Conservation (phyloP, 2,329 filamentous ascomycete genomes). For the Fusarium sp. region DNA sequence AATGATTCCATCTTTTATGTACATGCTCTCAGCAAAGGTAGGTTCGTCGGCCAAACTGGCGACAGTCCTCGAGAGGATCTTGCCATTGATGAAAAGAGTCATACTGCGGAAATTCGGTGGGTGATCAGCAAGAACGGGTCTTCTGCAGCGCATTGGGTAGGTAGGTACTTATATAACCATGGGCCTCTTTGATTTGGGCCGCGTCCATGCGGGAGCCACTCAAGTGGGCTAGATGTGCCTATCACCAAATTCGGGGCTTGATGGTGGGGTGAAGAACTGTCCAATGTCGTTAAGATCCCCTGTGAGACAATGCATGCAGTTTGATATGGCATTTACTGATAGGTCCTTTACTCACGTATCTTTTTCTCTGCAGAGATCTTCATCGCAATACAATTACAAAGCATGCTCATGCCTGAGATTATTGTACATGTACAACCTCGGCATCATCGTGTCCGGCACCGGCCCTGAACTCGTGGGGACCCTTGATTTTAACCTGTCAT, state of each 20-base stretch:
- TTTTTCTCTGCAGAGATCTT: not conserved
- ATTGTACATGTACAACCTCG: conserved; percentile 6
- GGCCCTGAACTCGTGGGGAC: conserved; percentile 26
- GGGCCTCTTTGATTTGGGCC: conserved; percentile 4
- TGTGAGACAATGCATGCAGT: not conserved
- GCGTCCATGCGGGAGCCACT: conserved; percentile 16
- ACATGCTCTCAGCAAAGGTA: conserved; percentile 47
- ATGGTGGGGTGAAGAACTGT: conserved; percentile 1
- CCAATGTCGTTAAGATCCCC: not conserved
- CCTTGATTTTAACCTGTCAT: conserved; percentile 6
- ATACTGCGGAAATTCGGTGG: not conserved
- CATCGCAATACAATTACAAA: too few relatives aligned
- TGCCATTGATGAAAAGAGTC: conserved; percentile 45
- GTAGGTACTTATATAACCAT: conserved; percentile 26
- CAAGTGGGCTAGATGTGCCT: conserved; percentile 28
- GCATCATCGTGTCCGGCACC: conserved; percentile 14
- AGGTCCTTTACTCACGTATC: not conserved
- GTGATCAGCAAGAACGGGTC: not conserved
- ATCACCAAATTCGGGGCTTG: conserved; percentile 13
- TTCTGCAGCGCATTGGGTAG: not conserved
- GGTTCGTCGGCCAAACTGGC: conserved; percentile 40
- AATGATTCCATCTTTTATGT: conserved; percentile 49
- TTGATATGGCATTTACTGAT: conserved; percentile 3
- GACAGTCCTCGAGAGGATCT: conserved; percentile 40
- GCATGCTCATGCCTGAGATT: not conserved